phyloP scores from a whole-genome alignment of 2,329 filamentous ascomycete genomes.

The Xylariaceae sp. region DNA sequence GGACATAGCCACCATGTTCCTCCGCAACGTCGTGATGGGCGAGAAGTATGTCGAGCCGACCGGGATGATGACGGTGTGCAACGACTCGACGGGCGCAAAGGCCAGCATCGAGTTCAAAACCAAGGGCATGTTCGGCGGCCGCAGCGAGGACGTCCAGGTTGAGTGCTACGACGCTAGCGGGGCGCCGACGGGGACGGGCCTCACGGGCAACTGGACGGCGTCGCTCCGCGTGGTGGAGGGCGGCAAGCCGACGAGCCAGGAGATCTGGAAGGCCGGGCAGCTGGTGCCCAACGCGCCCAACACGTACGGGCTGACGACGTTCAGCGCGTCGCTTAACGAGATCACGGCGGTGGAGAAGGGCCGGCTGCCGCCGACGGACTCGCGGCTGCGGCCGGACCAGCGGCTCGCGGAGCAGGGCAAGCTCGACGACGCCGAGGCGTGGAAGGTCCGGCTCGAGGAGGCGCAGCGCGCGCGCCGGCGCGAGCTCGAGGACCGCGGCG shows the following conservation, averaged over 20 bases:
- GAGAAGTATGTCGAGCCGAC: conserved; percentile 98
- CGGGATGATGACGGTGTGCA: conserved; percentile 81
- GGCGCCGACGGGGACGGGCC: conserved; percentile 63
- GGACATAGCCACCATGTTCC: conserved; percentile 84
- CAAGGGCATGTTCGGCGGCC: conserved; percentile 95
- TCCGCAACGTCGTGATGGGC: conserved; percentile 94
- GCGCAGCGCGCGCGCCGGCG: conserved; percentile 75
- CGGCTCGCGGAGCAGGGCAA: conserved; percentile 79
- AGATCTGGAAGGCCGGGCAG: conserved; percentile 77
- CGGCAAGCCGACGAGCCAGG: conserved; percentile 59
- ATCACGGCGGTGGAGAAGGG: conserved; percentile 77
- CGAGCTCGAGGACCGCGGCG: conserved; percentile 74
- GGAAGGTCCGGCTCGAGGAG: conserved; percentile 86
- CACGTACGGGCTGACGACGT: conserved; percentile 85
- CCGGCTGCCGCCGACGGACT: conserved; percentile 80
- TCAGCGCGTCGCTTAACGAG: conserved; percentile 86
- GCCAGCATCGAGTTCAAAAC: conserved; percentile 89
- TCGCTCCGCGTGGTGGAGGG: conserved; percentile 68
- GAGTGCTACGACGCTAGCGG: conserved; percentile 72
- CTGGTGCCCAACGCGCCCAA: conserved; percentile 79
- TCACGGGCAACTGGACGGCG: conserved; percentile 84
- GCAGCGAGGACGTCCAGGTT: conserved; percentile 85
- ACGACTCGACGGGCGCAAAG: conserved; percentile 82
- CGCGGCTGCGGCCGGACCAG: conserved; percentile 83
- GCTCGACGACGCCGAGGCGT: conserved; percentile 78